Conservation (phyloP, 2,329 filamentous ascomycete genomes). For the Thielaviopsis punctulata region DNA sequence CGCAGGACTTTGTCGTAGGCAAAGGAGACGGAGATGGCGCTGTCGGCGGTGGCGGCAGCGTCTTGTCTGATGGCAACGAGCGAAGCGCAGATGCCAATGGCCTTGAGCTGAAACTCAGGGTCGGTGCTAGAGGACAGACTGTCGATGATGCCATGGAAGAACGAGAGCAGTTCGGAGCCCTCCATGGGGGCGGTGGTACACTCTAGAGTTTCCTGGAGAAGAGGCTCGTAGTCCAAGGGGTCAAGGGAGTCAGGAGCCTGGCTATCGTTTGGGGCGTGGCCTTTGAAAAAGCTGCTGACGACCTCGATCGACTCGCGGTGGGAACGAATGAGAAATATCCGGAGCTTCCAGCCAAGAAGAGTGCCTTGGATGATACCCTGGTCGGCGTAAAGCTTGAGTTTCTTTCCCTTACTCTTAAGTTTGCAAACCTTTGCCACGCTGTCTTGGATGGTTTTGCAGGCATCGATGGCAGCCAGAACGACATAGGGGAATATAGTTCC, state of each 20-base stretch:
- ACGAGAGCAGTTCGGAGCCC: constrained; percentile 20
- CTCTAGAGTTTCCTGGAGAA: constrained; percentile 19
- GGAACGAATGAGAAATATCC: constrained; percentile 23
- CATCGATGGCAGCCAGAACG: constrained; percentile 12
- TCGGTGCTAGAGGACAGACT: constrained; percentile 18
- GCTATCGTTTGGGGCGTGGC: neutral
- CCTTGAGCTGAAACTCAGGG: constrained; percentile 25
- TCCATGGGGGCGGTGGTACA: constrained; percentile 20
- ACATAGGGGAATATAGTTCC: constrained; percentile 6
- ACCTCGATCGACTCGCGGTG: constrained; percentile 7
- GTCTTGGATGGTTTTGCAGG: constrained; percentile 5
- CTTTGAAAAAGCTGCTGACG: neutral
- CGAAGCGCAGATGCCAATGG: constrained; percentile 25
- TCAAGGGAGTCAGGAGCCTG: constrained; percentile 2
- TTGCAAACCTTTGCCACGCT: constrained; percentile 7
- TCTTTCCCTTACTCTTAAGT: constrained; percentile 17
- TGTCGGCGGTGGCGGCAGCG: constrained; percentile 13
- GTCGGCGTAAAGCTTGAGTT: constrained; percentile 21
- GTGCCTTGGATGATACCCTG: constrained; percentile 21
- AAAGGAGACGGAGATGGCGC: constrained; percentile 22
- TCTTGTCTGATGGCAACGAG: neutral
- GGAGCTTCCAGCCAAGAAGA: constrained; percentile 28
- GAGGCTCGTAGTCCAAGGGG: constrained; percentile 14
- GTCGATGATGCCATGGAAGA: constrained; percentile 23
- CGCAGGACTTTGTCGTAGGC: constrained; percentile 24